Evolutionary conservation across 1,139 yeast genomes (phyloP).

Genomic region (Blastobotrys elegans): DNA sequence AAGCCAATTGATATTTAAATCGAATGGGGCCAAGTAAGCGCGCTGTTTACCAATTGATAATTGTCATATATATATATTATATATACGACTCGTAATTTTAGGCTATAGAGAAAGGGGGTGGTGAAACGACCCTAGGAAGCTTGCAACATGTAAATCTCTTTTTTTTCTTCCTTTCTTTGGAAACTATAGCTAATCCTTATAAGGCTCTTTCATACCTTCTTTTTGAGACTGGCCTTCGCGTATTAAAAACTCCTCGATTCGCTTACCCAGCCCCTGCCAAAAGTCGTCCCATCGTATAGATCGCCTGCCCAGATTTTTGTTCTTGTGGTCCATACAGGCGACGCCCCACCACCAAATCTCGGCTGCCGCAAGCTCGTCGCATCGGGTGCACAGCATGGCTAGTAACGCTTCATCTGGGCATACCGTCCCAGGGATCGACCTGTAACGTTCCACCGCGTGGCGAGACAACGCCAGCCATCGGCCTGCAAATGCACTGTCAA

Average conservation of each 20-base stretch:
- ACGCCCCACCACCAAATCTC: constrained; percentile 5
- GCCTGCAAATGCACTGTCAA: constrained; percentile 1
- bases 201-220: background rate
- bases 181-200: background rate
- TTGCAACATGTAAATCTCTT: no score
- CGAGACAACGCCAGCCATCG: constrained; percentile 1
- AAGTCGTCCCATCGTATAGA: background rate
- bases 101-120: no score
- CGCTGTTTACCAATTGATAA: no score
- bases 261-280: background rate
- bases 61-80: no score
- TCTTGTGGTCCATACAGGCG: constrained; percentile 2
- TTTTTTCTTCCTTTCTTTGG: no score
- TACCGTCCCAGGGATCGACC: background rate
- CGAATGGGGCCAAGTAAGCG: no score
- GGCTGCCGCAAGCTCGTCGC: background rate
- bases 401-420: background rate
- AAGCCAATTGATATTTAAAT: no score
- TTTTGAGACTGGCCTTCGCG: background rate
- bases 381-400: background rate
- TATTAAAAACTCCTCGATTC: constrained; percentile 2
- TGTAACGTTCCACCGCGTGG: background rate
- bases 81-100: no score
- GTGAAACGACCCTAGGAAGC: no score
- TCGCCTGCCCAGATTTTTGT: constrained; percentile 1